Conservation (phyloP, 2,329 filamentous ascomycete species). For the Ophiocordyceps polyrhachis-furcata region DNA sequence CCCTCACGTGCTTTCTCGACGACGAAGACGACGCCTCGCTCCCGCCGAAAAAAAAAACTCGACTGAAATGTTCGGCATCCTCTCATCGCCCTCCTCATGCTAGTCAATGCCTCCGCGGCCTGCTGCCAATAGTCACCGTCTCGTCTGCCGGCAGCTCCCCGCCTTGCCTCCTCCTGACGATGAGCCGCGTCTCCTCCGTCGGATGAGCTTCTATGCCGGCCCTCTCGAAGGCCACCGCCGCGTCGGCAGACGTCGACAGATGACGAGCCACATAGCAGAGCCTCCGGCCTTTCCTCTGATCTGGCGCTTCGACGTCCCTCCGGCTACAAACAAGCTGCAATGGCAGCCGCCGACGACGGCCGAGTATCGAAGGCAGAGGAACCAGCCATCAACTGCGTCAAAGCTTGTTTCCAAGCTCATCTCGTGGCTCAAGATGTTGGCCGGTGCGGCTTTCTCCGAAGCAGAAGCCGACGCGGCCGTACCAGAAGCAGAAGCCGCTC, state of each 20-base stretch:
- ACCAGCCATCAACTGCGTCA: conserved; percentile 3
- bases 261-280: conserved; percentile 29
- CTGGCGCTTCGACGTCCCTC: conserved; percentile 27
- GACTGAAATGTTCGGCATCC: not conserved
- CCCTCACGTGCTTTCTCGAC: not conserved
- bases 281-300: conserved; percentile 17
- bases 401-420: not conserved
- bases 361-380: conserved; percentile 9
- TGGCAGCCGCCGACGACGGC: conserved; percentile 29
- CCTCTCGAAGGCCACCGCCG: conserved; percentile 36
- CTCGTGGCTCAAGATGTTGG: not conserved
- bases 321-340: conserved; percentile 27
- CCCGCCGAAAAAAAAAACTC: too few species aligned
- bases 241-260: conserved; percentile 28
- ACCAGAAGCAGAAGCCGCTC: not conserved
- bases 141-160: conserved; percentile 5
- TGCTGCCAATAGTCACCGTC: conserved; percentile 9
- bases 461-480: not conserved
- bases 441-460: not conserved
- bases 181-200: not conserved
- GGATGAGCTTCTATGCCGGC: conserved; percentile 20
- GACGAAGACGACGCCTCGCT: not conserved
- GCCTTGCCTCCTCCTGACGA: conserved; percentile 11
- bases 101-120: conserved; percentile 14
- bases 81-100: too few species aligned